phyloP scores from a whole-genome alignment of 2,329 filamentous ascomycete genomes.

The Passalora sequoiae region DNA sequence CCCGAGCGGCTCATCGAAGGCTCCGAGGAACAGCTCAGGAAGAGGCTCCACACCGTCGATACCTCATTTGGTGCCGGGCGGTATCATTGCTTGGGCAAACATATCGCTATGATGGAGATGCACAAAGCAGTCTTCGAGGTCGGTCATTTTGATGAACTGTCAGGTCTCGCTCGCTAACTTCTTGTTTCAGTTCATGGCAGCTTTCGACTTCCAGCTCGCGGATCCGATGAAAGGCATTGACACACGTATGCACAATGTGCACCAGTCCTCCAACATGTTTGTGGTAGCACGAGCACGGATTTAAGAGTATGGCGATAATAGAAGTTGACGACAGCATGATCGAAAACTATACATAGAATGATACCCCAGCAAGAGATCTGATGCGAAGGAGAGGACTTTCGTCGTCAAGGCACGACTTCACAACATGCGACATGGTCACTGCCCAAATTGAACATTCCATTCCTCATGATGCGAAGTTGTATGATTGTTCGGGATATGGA shows the following conservation, averaged over 20 bases:
- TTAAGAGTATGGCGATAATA: no score
- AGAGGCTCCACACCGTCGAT: conserved; percentile 40
- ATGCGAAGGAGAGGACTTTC: no score
- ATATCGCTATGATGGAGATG: conserved; percentile 47
- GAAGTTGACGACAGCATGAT: no score
- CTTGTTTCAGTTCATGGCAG: neutral
- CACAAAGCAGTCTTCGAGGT: conserved; percentile 42
- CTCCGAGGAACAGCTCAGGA: conserved; percentile 11
- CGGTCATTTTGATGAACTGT: conserved; percentile 14
- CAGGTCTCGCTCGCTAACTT: conserved; percentile 29
- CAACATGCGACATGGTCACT: no score
- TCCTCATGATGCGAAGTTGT: no score
- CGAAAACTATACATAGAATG: no score
- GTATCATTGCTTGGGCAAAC: conserved; percentile 45
- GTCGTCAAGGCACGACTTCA: no score
- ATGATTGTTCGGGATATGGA: no score
- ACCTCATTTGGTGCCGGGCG: conserved; percentile 45
- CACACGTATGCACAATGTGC: neutral
- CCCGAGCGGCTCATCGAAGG: conserved; percentile 33
- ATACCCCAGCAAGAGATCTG: no score
- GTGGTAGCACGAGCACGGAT: neutral
- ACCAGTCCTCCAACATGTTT: neutral
- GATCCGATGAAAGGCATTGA: neutral
- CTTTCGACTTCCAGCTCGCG: neutral
- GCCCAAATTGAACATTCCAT: no score